Percentiles rank a stretch among this genome's conserved stretches.
Evolutionary conservation across 306 rosid species (phyloP).

Genomic region (Medicago arabica): DNA sequence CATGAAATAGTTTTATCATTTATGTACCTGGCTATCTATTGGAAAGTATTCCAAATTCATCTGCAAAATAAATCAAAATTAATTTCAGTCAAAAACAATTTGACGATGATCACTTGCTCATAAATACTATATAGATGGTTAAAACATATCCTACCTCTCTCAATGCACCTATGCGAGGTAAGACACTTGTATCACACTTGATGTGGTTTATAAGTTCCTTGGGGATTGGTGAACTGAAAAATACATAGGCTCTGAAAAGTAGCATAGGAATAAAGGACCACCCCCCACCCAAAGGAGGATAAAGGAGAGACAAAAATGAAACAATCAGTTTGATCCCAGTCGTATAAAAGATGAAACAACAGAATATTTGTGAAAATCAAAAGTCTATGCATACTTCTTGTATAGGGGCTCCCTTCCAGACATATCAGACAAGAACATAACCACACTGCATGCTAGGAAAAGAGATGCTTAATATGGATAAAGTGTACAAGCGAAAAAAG

Average conservation of each 20-base stretch:
- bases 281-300: no score
- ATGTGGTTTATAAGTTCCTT: constrained; percentile 84
- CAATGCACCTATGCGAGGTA: constrained; percentile 93
- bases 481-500: constrained; percentile 12
- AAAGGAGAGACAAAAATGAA: neutral
- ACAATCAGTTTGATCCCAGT: constrained; percentile 38
- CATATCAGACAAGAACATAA: constrained; percentile 97
- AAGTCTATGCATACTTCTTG: constrained; percentile 69
- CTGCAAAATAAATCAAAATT: constrained; percentile 54
- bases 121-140: constrained; percentile 33
- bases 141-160: constrained; percentile 69
- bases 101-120: constrained; percentile 27
- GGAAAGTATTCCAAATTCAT: constrained; percentile 97
- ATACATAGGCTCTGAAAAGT: constrained; percentile 74
- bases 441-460: constrained; percentile 88
- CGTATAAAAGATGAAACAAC: constrained; percentile 16
- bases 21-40: constrained; percentile 79
- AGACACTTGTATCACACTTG: constrained; percentile 86
- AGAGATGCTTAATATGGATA: constrained; percentile 55
- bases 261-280: constrained; percentile 20
- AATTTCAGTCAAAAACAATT: constrained; percentile 33
- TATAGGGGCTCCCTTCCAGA: constrained; percentile 98
- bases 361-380: constrained; percentile 13
- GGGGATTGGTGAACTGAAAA: constrained; percentile 86
- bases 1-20: constrained; percentile 31